These are phyloP conservation scores for Mycena latifolia DNA, from an alignment of 768 basidiomycete species.

Conservation along the genomic window DNA sequence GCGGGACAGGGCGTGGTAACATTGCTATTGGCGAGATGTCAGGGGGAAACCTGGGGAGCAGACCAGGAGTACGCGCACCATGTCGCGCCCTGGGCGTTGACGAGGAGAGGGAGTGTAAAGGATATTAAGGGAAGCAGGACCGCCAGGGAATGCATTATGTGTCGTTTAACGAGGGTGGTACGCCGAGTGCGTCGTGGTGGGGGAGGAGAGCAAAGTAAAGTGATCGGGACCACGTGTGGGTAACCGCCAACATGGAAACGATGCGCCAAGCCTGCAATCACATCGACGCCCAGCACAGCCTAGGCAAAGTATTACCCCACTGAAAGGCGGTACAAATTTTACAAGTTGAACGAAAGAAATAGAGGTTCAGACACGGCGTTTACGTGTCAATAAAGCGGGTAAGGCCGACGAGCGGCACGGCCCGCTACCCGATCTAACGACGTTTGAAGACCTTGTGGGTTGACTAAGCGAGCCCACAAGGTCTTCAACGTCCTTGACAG, in stretches of 20 bases:
- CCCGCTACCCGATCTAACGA: no score
- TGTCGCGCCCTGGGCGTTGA: constrained; percentile 33
- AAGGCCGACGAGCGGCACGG: no score
- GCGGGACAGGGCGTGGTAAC: constrained; percentile 57
- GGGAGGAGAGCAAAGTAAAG: constrained; percentile 1
- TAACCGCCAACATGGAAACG: background rate
- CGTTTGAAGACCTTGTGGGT: no score
- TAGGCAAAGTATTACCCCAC: background rate
- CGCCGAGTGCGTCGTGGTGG: constrained; percentile 34
- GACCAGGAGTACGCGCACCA: constrained; percentile 19
- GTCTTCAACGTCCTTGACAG: no score
- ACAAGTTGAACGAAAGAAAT: background rate
- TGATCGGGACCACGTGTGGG: constrained; percentile 25
- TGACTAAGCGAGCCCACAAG: no score
- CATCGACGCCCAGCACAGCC: no score
- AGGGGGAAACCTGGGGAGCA: background rate
- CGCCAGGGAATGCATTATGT: constrained; percentile 37
- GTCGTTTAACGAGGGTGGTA: constrained; percentile 32
- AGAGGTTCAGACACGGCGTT: background rate
- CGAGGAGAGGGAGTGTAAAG: constrained; percentile 33
- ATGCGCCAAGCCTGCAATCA: constrained; percentile 15
- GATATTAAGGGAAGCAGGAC: constrained; percentile 35
- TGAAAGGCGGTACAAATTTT: background rate
- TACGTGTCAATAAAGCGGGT: no score
- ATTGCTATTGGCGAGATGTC: constrained; percentile 48